phyloP scores from a whole-genome alignment of 2,329 filamentous ascomycete species.

The Diatrype stigma region DNA sequence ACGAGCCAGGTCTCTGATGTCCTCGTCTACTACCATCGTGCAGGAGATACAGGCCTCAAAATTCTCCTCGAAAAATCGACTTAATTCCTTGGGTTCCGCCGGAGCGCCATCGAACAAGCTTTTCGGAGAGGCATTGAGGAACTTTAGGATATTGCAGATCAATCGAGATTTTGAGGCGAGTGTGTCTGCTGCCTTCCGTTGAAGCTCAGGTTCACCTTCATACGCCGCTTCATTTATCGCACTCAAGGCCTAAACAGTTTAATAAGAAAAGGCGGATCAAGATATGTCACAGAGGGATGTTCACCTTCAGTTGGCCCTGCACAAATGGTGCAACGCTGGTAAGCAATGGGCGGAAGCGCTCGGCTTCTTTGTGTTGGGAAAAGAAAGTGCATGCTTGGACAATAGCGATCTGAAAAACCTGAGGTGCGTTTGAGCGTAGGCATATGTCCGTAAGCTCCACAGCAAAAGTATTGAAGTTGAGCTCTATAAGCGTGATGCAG shows the following conservation, averaged over 20 bases:
- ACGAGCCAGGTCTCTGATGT: slow-evolving; percentile 44
- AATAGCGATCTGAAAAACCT: slow-evolving; percentile 58
- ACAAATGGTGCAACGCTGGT: slow-evolving; percentile 52
- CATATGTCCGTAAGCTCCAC: slow-evolving; percentile 55
- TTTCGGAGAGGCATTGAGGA: slow-evolving; percentile 51
- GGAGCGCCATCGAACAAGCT: slow-evolving; percentile 42
- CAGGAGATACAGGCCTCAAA: slow-evolving; percentile 51
- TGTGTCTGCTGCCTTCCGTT: slow-evolving; percentile 36
- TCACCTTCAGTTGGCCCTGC: slow-evolving; percentile 52
- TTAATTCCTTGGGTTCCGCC: slow-evolving; percentile 28
- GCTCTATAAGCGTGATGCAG: slow-evolving; percentile 60
- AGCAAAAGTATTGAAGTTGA: slow-evolving; percentile 56
- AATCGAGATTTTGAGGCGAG: slow-evolving; percentile 36
- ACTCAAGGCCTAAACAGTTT: slow-evolving; percentile 31
- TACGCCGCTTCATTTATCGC: slow-evolving; percentile 34
- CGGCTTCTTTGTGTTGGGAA: slow-evolving; percentile 46
- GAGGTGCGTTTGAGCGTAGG: slow-evolving; percentile 51
- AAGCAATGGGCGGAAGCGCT: slow-evolving; percentile 53
- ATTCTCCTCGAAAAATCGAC: slow-evolving; percentile 39
- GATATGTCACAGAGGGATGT: slow-evolving; percentile 10
- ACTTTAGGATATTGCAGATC: slow-evolving; percentile 51
- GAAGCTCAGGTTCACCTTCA: slow-evolving; percentile 33
- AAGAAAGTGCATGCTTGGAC: slow-evolving; percentile 62
- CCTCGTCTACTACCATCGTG: slow-evolving; percentile 47
- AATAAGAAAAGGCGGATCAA: slow-evolving; percentile 5